Percentiles rank a stretch among this genome's conserved stretches.
phyloP scores from a whole-genome alignment of 73 alveolate species.

The Urostyla sp. region DNA sequence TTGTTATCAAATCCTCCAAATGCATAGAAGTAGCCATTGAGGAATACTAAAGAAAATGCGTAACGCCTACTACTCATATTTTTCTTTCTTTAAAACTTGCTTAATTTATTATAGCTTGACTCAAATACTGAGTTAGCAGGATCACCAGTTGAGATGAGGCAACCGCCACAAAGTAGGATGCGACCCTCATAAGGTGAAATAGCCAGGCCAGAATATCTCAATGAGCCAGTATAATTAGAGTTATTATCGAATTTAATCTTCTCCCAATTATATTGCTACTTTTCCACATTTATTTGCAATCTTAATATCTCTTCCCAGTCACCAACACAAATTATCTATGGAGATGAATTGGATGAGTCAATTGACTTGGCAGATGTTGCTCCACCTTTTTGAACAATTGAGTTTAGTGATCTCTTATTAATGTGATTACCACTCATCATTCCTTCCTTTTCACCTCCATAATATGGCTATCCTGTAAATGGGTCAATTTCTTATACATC shows the following conservation, averaged over 20 bases:
- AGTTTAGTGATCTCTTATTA: no score
- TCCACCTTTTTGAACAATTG: constrained; percentile 4
- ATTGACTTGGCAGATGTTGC: background rate
- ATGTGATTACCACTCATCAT: no score
- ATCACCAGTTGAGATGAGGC: constrained; percentile 54
- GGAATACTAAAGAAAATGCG: constrained; percentile 49
- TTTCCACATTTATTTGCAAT: constrained; percentile 49
- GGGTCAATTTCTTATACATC: constrained; percentile 41
- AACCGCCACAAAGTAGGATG: constrained; percentile 62
- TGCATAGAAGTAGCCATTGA: constrained; percentile 68
- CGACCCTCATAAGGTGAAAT: constrained; percentile 57
- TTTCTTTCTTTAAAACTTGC: constrained; percentile 61
- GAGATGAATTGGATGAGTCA: background rate
- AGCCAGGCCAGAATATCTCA: constrained; percentile 57
- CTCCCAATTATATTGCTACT: constrained; percentile 65
- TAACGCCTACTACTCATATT: constrained; percentile 49
- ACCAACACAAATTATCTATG: constrained; percentile 33
- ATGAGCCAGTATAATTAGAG: constrained; percentile 51
- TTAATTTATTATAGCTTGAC: constrained; percentile 5
- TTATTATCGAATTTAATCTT: constrained; percentile 48
- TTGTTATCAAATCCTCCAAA: constrained; percentile 72
- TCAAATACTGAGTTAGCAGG: constrained; percentile 62
- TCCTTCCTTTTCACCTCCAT: no score
- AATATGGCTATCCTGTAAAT: constrained; percentile 30
- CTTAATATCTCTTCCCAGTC: constrained; percentile 41